Percentiles rank a stretch among this genome's conserved stretches.
Evolutionary conservation across 805 yeast species (phyloP).

Genomic region (Wickerhamomyces chaumierensis): DNA sequence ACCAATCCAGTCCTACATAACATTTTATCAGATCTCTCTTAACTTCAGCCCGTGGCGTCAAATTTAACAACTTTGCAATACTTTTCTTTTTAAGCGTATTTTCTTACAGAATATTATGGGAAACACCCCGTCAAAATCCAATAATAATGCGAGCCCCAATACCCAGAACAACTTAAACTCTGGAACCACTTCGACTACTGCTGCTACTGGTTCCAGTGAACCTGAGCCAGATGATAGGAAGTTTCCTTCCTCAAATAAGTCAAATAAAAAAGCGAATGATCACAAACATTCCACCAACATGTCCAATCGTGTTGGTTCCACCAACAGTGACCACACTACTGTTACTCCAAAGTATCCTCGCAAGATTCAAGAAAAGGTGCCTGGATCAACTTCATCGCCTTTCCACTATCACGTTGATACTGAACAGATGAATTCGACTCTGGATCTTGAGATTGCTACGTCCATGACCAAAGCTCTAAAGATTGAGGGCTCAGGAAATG

Average conservation of each 20-base stretch:
- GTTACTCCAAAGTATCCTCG: background rate
- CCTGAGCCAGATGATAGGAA: slow-evolving; percentile 40
- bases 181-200: slow-evolving; percentile 13
- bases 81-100: no score
- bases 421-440: slow-evolving; percentile 6
- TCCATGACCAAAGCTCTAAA: slow-evolving; percentile 24
- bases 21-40: no score
- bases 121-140: slow-evolving; percentile 48
- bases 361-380: background rate
- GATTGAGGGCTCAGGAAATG: slow-evolving; percentile 1
- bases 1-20: no score
- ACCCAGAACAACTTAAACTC: slow-evolving; percentile 23
- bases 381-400: background rate
- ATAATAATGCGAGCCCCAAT: slow-evolving; percentile 25
- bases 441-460: slow-evolving; percentile 23
- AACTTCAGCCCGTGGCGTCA: no score
- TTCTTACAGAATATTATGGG: slow-evolving; percentile 32
- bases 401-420: slow-evolving; percentile 10
- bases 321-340: background rate
- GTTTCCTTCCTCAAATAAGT: slow-evolving; percentile 24
- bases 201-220: slow-evolving; percentile 23
- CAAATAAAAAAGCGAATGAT: slow-evolving; percentile 9
- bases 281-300: background rate
- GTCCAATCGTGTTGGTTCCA: slow-evolving; percentile 4
- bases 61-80: no score